These are phyloP conservation scores for Kwoniella mangroviensis DNA, from an alignment of 768 basidiomycete species.

Conservation along the genomic window DNA sequence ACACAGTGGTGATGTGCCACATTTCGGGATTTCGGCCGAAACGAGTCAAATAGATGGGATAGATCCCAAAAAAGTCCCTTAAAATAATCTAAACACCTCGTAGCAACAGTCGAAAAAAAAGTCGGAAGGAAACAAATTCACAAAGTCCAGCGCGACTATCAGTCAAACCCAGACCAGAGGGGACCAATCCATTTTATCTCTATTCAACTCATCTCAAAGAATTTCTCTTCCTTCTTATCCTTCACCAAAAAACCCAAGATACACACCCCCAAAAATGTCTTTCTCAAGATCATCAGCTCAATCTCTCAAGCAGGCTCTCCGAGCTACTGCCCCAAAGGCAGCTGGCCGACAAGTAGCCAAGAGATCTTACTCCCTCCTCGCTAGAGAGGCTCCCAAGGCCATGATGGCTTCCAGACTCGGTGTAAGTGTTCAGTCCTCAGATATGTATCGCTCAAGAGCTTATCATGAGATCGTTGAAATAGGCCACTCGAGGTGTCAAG, in stretches of 20 bases:
- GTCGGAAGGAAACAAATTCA: not conserved
- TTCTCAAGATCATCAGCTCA: slow-evolving; percentile 54
- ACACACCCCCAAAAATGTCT: slow-evolving; percentile 47
- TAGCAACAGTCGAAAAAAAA: not conserved
- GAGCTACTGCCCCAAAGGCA: slow-evolving; percentile 42
- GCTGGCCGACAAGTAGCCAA: slow-evolving; percentile 44
- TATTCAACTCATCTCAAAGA: slow-evolving; percentile 7
- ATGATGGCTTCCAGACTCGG: slow-evolving; percentile 44
- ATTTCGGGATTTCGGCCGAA: slow-evolving; percentile 35
- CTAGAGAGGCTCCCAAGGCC: slow-evolving; percentile 49
- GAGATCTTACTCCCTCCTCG: slow-evolving; percentile 56
- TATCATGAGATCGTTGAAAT: not conserved
- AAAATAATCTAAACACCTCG: slow-evolving; percentile 3
- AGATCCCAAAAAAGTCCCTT: not conserved
- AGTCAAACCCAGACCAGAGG: not conserved
- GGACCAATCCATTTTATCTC: slow-evolving; percentile 3
- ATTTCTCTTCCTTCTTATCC: not conserved
- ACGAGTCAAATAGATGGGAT: slow-evolving; percentile 5
- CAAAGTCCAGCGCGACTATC: slow-evolving; percentile 23
- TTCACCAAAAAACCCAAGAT: slow-evolving; percentile 8
- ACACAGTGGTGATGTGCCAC: slow-evolving; percentile 2
- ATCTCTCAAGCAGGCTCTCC: slow-evolving; percentile 53
- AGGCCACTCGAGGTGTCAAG: slow-evolving; percentile 77
- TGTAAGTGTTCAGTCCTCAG: slow-evolving; percentile 36
- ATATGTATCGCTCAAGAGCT: not conserved